Evolutionary conservation across 2,329 filamentous ascomycete species (phyloP), one percentile per base, ranked within the genome.

Genomic region (Rutstroemia sp.): DNA sequence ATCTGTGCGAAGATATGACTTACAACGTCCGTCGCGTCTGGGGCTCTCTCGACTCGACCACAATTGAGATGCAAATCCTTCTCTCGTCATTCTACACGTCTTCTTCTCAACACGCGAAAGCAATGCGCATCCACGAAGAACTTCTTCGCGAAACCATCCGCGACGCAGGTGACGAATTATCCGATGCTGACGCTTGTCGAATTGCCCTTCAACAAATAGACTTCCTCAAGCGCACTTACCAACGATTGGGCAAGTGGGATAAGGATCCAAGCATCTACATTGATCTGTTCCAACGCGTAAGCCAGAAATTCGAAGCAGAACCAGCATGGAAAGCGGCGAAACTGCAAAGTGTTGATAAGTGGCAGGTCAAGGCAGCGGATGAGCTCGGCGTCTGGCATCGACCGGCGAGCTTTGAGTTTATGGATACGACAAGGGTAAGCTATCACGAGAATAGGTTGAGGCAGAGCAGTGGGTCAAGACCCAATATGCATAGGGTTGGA

Each of bases 241-340:
- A 74, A 66, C 71, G 74, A 48, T 64, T 72, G 7, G 73, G 73
- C 9, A 62, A 64, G 19, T 76, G 73, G 72, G 63, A 62, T 34
- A 59, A 63, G 44, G 53, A 61, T n/a, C 39, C 34, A 9, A 51
- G 58, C 27, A 47, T 57, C 4, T 63, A 63, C 46, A 8, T 58
- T 2, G 57, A 62, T 49, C 48, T 62, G 23, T 62, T 57, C 34
- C 56, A 58, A 25, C 59, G 60, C 34, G 40, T 57, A 10, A 51
- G 40, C 10, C 57, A 62, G 10, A 54, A 55, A 4, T 61, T 62
- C 34, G 58, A 46, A n/a, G 27, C 30, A 14, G 61, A 62, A 27
- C 23, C 60, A 19, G 42, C 21, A 4, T 60, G 60, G 60, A 61
- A 63, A 51, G 51, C 57, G 5, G 56, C 51, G 8, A 46, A 58